Percentiles rank a stretch among this genome's conserved stretches.
Conservation (phyloP, 768 basidiomycete species). For the Lyophyllum decastes region DNA sequence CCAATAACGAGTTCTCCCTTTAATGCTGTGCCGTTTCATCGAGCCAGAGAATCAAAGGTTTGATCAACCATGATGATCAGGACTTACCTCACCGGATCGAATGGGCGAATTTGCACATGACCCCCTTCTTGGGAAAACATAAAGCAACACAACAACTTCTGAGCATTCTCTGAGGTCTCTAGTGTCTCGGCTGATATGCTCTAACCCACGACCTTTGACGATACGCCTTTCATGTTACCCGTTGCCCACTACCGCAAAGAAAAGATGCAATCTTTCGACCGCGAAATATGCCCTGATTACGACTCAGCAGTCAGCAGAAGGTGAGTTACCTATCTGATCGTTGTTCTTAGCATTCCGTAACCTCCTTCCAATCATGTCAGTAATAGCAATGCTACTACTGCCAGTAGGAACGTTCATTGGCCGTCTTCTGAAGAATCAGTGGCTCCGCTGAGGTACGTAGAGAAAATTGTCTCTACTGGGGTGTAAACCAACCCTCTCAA, state of each 20-base stretch:
- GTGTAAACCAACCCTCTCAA: background rate
- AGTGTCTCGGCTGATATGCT: constrained; percentile 6
- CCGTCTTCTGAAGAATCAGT: constrained; percentile 19
- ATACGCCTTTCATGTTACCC: constrained; percentile 3
- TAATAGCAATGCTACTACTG: constrained; percentile 24
- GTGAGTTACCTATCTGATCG: constrained; percentile 24
- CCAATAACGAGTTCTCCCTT: background rate
- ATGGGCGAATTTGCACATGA: constrained; percentile 14
- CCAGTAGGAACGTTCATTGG: constrained; percentile 24
- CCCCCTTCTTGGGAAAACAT: background rate
- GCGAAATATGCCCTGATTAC: constrained; percentile 44
- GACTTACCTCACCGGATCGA: background rate
- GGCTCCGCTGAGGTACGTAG: constrained; percentile 19
- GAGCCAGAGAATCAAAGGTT: background rate
- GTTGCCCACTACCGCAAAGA: constrained; percentile 1
- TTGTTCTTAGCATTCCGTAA: background rate
- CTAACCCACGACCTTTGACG: constrained; percentile 9
- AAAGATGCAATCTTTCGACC: constrained; percentile 10
- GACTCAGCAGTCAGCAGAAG: constrained; percentile 39
- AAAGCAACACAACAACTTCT: constrained; percentile 3
- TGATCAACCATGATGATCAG: constrained; percentile 3
- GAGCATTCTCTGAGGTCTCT: background rate
- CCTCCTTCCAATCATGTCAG: constrained; percentile 10
- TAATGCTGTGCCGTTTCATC: constrained; percentile 1
- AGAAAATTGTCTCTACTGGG: background rate